Evolutionary conservation across 2,329 filamentous ascomycete genomes (phyloP).

Genomic region (Colletotrichum kahawae): DNA sequence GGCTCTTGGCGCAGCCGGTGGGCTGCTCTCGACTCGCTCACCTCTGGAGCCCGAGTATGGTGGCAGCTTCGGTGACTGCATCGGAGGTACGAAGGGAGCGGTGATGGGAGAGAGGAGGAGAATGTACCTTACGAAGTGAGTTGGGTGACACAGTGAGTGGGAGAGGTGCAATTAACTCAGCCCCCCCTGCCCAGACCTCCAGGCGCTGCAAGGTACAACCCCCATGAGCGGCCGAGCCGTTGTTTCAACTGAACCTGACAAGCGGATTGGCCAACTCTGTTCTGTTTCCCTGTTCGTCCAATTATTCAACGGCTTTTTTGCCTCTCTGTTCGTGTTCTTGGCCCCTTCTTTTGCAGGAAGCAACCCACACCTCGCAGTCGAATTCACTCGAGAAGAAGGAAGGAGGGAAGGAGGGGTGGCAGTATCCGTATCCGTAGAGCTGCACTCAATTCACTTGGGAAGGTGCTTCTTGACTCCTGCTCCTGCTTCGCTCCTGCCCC

Average conservation of each 20-base stretch:
- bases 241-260: constrained; percentile 10
- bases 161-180: neutral
- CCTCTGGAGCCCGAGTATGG: neutral
- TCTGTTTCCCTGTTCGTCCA: constrained; percentile 12
- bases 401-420: neutral
- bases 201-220: constrained; percentile 15
- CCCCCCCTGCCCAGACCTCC: neutral
- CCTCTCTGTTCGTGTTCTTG: neutral
- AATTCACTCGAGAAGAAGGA: neutral
- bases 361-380: neutral
- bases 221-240: constrained; percentile 3
- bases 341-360: neutral
- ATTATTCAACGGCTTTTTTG: constrained; percentile 9
- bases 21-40: neutral
- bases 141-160: neutral
- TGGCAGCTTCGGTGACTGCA: neutral
- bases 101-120: neutral
- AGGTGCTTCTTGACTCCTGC: neutral
- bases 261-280: constrained; percentile 9
- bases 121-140: neutral
- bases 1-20: constrained; percentile 11
- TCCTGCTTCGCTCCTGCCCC: neutral
- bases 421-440: neutral
- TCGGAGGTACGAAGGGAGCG: neutral
- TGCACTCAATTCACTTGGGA: neutral